A percentile compares a stretch with the other conserved stretches of the same genome.
These are phyloP conservation scores for Tubosaeta sp. DNA, from an alignment of 768 basidiomycete species.

Conservation along the genomic window DNA sequence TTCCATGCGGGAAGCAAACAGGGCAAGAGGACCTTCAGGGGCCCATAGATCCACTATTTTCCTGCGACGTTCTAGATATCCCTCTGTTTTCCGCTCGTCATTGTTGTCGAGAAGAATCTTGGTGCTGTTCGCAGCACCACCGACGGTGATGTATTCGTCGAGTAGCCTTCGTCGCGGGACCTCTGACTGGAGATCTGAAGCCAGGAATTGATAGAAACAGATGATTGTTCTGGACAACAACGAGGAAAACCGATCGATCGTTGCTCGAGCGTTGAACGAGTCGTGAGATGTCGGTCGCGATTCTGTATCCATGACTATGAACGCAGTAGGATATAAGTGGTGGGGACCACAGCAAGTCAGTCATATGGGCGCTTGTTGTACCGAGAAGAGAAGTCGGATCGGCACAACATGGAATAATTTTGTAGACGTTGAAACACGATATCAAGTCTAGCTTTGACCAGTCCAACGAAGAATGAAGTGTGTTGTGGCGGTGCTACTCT, in stretches of 20 bases:
- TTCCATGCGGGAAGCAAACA: slow-evolving; percentile 22
- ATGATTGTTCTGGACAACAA: slow-evolving; percentile 22
- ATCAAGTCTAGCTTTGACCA: too few relatives aligned
- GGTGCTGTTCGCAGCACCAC: slow-evolving; percentile 22
- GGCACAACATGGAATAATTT: background rate
- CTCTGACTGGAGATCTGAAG: slow-evolving; percentile 23
- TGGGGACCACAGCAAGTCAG: background rate
- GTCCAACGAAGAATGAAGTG: too few relatives aligned
- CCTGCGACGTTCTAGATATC: slow-evolving; percentile 18
- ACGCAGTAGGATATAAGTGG: background rate
- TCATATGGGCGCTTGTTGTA: background rate
- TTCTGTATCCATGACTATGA: slow-evolving; percentile 11
- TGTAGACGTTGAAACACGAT: too few relatives aligned
- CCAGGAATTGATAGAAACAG: slow-evolving; percentile 25
- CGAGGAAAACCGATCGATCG: slow-evolving; percentile 22
- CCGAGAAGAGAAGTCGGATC: too few relatives aligned
- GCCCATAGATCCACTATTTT: slow-evolving; percentile 18
- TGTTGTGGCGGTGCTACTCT: too few relatives aligned
- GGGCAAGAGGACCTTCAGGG: slow-evolving; percentile 12
- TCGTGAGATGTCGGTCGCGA: background rate
- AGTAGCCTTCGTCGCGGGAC: slow-evolving; percentile 18
- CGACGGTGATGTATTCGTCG: slow-evolving; percentile 27
- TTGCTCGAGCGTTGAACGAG: slow-evolving; percentile 14
- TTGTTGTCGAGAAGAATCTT: slow-evolving; percentile 23
- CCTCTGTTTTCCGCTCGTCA: slow-evolving; percentile 20